phyloP scores from a whole-genome alignment of 2,329 filamentous ascomycete species.

The Alternaria sp. region DNA sequence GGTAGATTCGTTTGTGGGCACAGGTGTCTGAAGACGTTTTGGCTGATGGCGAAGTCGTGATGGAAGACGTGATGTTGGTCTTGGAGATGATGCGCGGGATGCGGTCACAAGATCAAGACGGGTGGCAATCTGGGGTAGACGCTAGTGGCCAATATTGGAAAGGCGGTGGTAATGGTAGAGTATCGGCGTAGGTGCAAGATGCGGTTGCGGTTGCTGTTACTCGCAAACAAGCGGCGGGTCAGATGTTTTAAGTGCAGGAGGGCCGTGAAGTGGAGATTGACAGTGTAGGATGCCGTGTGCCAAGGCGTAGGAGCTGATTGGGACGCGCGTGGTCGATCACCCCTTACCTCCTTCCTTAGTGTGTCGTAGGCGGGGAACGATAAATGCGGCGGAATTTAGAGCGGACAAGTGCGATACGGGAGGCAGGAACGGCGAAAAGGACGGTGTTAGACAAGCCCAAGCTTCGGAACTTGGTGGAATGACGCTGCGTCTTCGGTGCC shows the following conservation, averaged over 20 bases:
- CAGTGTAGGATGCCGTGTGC: conserved; percentile 30
- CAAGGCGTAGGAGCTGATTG: conserved; percentile 39
- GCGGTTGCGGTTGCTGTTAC: conserved; percentile 9
- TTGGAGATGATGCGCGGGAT: conserved; percentile 6
- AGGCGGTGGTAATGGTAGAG: conserved; percentile 16
- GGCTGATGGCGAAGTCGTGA: conserved; percentile 31
- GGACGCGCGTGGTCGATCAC: conserved; percentile 25
- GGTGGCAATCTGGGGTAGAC: conserved; percentile 36
- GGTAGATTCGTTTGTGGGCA: conserved; percentile 29
- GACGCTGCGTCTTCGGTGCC: conserved; percentile 23
- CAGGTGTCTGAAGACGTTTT: conserved; percentile 32
- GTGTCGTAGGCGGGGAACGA: conserved; percentile 23
- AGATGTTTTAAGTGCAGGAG: conserved; percentile 32
- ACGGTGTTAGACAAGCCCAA: conserved; percentile 22
- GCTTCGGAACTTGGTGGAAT: conserved; percentile 27
- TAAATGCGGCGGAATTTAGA: conserved; percentile 23
- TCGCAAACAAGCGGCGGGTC: conserved; percentile 21
- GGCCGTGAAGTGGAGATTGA: conserved; percentile 29
- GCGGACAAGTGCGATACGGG: conserved; percentile 24
- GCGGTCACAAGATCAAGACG: conserved; percentile 30
- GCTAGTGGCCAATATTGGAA: conserved; percentile 32
- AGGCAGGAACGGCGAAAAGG: conserved; percentile 17
- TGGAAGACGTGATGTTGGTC: conserved; percentile 27
- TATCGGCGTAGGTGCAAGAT: conserved; percentile 16
- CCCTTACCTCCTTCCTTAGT: conserved; percentile 26